Evolutionary conservation across 140 eudicot genomes (phyloP).

Genomic region (Stevia rebaudiana): DNA sequence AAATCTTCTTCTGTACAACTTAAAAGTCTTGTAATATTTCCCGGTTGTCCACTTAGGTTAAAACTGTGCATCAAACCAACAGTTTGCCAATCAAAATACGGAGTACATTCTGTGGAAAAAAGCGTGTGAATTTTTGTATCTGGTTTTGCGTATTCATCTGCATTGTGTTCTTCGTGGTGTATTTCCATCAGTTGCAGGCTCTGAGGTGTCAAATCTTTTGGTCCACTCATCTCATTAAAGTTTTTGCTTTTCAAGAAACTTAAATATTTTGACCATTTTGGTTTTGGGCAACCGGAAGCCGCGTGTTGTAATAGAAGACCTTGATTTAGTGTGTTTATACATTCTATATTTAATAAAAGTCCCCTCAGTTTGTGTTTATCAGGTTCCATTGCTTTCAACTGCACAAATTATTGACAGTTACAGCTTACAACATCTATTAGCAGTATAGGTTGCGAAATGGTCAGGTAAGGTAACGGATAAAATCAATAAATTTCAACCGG

Average conservation of each 20-base stretch:
- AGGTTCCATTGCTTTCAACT: slow-evolving; percentile 74
- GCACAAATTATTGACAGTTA: slow-evolving; percentile 20
- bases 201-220: slow-evolving; percentile 56
- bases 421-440: not conserved
- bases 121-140: slow-evolving; percentile 79
- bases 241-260: slow-evolving; percentile 84
- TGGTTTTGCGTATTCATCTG: slow-evolving; percentile 35
- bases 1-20: slow-evolving; percentile 94
- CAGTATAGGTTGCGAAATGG: not conserved
- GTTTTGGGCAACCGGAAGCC: slow-evolving; percentile 72
- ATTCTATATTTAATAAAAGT: slow-evolving; percentile 60
- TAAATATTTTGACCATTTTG: slow-evolving; percentile 80
- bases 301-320: slow-evolving; percentile 73
- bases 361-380: slow-evolving; percentile 64
- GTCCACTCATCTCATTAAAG: slow-evolving; percentile 61
- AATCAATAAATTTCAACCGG: not conserved
- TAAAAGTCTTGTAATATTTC: slow-evolving; percentile 79
- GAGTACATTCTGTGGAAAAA: slow-evolving; percentile 81
- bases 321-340: slow-evolving; percentile 80
- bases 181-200: slow-evolving; percentile 47
- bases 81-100: slow-evolving; percentile 98
- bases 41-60: slow-evolving; percentile 85
- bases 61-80: slow-evolving; percentile 92
- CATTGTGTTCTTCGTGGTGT: slow-evolving; percentile 28
- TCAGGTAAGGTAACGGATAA: not conserved